These are phyloP conservation scores for Penicillium turbatum DNA, from an alignment of 495 filamentous ascomycete species.

Conservation along the genomic window DNA sequence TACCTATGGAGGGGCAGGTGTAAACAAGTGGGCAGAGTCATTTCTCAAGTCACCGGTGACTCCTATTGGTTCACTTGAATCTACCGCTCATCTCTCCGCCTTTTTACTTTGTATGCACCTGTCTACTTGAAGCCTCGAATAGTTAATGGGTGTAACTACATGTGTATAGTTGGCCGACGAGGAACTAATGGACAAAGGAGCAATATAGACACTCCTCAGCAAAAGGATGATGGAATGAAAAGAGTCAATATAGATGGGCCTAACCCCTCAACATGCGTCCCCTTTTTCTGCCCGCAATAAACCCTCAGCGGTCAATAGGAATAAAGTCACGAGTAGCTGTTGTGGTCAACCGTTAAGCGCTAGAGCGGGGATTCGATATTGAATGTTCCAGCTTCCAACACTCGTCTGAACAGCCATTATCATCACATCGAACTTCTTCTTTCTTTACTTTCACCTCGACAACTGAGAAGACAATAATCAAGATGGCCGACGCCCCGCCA, in stretches of 20 bases:
- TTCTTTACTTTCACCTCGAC: background rate
- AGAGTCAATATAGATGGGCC: no score
- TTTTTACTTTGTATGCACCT: no score
- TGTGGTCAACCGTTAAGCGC: background rate
- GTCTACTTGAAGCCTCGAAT: no score
- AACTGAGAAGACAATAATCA: conserved; percentile 4
- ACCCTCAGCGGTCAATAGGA: background rate
- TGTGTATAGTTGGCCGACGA: no score
- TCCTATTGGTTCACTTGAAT: background rate
- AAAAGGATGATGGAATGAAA: no score
- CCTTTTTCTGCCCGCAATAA: background rate
- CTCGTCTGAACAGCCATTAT: background rate
- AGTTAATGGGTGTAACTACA: no score
- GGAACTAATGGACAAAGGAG: no score
- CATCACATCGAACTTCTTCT: background rate
- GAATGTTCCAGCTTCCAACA: background rate
- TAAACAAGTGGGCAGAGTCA: conserved; percentile 2
- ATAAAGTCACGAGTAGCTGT: background rate
- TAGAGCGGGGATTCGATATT: conserved; percentile 1
- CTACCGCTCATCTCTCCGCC: background rate
- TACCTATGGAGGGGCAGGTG: conserved; percentile 16
- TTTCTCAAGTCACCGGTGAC: background rate
- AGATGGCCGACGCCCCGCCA: conserved; percentile 7
- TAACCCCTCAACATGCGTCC: no score
- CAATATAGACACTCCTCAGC: no score